Percentiles rank a stretch among this genome's conserved stretches.
Conservation (phyloP, 495 filamentous ascomycete genomes). For the Penicillium herquei region DNA sequence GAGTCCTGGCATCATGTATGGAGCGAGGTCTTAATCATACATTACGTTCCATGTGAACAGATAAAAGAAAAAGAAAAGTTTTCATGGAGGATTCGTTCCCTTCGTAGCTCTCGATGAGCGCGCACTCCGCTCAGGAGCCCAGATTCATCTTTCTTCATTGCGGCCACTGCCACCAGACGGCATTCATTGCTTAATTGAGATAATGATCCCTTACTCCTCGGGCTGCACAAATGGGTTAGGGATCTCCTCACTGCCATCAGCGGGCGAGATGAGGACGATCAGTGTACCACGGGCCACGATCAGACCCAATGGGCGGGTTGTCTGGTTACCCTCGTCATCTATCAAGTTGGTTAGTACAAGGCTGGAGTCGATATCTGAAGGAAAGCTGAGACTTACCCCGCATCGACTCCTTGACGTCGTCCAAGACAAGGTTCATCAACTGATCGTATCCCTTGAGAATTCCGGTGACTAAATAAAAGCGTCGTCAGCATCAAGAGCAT, state of each 20-base stretch:
- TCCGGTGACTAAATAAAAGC: slow-evolving; percentile 63
- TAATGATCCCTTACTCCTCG: slow-evolving; percentile 48
- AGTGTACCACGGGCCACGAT: slow-evolving; percentile 91
- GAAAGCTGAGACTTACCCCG: slow-evolving; percentile 56
- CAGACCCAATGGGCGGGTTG: slow-evolving; percentile 78
- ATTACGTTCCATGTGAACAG: slow-evolving; percentile 3
- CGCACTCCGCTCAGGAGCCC: neutral
- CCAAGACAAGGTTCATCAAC: slow-evolving; percentile 95
- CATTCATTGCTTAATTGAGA: neutral
- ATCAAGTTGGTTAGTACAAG: slow-evolving; percentile 12
- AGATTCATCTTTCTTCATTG: slow-evolving; percentile 5
- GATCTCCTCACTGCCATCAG: slow-evolving; percentile 94
- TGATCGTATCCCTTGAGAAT: slow-evolving; percentile 93
- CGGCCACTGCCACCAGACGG: neutral
- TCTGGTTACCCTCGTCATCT: slow-evolving; percentile 90
- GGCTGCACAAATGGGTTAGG: slow-evolving; percentile 83
- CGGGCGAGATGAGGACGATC: slow-evolving; percentile 85
- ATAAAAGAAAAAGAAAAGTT: slow-evolving; percentile 10
- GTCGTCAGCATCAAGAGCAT: neutral
- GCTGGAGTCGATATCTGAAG: neutral
- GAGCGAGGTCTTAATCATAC: slow-evolving; percentile 3
- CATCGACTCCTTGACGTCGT: slow-evolving; percentile 87
- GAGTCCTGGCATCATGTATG: neutral
- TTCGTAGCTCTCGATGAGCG: slow-evolving; percentile 20
- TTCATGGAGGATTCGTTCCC: slow-evolving; percentile 22